Evolutionary conservation across 176 grass and related monocot genomes (phyloP).

Genomic region (Sorghum bicolor): DNA sequence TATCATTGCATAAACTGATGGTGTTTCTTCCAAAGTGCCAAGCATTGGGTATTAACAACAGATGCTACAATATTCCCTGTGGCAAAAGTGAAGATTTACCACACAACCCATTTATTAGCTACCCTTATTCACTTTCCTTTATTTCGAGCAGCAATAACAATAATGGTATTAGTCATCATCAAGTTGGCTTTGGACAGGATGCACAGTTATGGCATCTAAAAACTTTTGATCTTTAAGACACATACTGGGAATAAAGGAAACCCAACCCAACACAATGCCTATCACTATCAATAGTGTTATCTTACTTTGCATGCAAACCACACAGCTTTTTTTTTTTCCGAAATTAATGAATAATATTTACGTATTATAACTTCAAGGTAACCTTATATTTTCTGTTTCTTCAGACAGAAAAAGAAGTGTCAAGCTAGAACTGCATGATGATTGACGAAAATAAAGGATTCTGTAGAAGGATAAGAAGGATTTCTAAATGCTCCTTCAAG

Average conservation of each 20-base stretch:
- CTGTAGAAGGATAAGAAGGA: neutral
- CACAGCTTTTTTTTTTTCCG: neutral
- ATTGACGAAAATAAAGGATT: neutral
- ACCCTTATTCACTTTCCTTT: neutral
- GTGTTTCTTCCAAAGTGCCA: neutral
- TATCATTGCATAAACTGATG: neutral
- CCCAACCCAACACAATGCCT: neutral
- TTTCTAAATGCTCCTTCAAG: neutral
- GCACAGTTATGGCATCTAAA: constrained; percentile 9
- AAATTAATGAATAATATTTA: neutral
- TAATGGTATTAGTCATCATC: neutral
- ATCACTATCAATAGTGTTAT: neutral
- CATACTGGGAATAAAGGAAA: neutral
- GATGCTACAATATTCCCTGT: neutral
- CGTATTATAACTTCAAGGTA: neutral
- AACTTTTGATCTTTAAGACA: neutral
- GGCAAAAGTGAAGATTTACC: neutral
- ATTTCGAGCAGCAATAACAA: neutral
- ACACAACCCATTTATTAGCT: neutral
- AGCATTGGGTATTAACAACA: neutral
- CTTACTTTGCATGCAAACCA: neutral
- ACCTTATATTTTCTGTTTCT: neutral
- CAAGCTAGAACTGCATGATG: neutral
- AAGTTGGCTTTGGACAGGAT: neutral
- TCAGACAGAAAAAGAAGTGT: neutral